Evolutionary conservation across 2,329 filamentous ascomycete genomes (phyloP).

Genomic region (Neofusicoccum parvum): DNA sequence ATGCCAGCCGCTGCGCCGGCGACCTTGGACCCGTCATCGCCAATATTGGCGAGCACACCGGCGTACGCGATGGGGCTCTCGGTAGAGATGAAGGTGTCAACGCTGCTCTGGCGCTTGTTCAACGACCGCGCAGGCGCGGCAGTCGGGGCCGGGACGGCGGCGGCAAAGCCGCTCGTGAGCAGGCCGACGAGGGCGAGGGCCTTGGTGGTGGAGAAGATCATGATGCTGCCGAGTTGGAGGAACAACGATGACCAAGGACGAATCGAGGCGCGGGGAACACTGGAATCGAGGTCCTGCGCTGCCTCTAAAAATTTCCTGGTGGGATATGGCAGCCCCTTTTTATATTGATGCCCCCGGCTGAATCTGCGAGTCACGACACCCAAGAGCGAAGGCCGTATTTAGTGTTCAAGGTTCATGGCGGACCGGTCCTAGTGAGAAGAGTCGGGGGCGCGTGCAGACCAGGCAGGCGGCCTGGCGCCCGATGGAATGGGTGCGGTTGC

Average conservation of each 20-base stretch:
- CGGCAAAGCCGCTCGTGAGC: neutral
- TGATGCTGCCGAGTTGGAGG: neutral
- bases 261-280: too few species aligned
- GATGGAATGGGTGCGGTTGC: too few species aligned
- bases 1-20: conserved; percentile 38
- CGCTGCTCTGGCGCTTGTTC: conserved; percentile 2
- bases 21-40: conserved; percentile 10
- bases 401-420: neutral
- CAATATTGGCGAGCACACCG: conserved; percentile 18
- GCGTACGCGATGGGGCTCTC: conserved; percentile 16
- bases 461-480: too few species aligned
- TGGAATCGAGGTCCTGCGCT: neutral
- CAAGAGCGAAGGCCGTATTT: neutral
- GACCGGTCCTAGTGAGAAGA: conserved; percentile 5
- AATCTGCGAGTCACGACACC: conserved; percentile 12
- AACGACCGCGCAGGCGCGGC: neutral
- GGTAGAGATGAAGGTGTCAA: conserved; percentile 14
- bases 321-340: neutral
- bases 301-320: neutral
- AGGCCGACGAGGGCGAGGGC: conserved; percentile 10
- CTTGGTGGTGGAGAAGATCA: conserved; percentile 2
- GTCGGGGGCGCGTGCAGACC: neutral
- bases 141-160: neutral
- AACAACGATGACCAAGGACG: too few species aligned
- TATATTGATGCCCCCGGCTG: neutral